These are phyloP conservation scores for Suillus cothurnatus DNA, from an alignment of 768 basidiomycete species.

Conservation along the genomic window DNA sequence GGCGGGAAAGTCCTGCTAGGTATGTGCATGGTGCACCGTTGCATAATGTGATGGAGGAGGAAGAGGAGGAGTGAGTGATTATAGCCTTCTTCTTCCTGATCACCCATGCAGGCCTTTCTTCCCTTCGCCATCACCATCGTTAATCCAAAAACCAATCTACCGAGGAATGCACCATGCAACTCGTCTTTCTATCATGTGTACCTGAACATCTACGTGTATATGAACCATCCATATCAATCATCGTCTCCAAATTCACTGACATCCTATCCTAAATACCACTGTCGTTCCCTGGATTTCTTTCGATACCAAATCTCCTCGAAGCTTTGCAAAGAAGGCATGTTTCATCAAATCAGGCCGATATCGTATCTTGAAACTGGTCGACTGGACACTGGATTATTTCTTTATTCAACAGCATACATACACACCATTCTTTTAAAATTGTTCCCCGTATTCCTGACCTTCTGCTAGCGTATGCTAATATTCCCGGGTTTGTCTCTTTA, in stretches of 20 bases:
- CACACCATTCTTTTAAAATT: slow-evolving; percentile 13
- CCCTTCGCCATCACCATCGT: background rate
- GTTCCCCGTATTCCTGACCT: background rate
- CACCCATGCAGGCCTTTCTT: background rate
- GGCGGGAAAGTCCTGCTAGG: slow-evolving; percentile 64
- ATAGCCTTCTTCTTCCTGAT: background rate
- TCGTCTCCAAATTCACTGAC: slow-evolving; percentile 3
- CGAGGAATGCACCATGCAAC: background rate
- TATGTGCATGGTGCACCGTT: slow-evolving; percentile 86
- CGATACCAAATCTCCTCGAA: slow-evolving; percentile 8
- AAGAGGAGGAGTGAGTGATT: slow-evolving; percentile 56
- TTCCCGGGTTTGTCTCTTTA: slow-evolving; percentile 15
- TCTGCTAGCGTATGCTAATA: slow-evolving; percentile 28
- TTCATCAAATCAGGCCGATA: background rate
- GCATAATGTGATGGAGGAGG: slow-evolving; percentile 84
- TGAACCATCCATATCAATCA: background rate
- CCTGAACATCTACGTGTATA: background rate
- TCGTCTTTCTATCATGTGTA: background rate
- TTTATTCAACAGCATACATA: slow-evolving; percentile 11
- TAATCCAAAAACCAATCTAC: background rate
- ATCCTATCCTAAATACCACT: slow-evolving; percentile 9
- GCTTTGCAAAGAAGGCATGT: background rate
- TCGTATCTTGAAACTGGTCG: background rate
- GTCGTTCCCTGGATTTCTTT: background rate
- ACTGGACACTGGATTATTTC: slow-evolving; percentile 6